These are phyloP conservation scores for Byssochlamys sp. DNA, from an alignment of 2,329 filamentous ascomycete species.

Conservation along the genomic window DNA sequence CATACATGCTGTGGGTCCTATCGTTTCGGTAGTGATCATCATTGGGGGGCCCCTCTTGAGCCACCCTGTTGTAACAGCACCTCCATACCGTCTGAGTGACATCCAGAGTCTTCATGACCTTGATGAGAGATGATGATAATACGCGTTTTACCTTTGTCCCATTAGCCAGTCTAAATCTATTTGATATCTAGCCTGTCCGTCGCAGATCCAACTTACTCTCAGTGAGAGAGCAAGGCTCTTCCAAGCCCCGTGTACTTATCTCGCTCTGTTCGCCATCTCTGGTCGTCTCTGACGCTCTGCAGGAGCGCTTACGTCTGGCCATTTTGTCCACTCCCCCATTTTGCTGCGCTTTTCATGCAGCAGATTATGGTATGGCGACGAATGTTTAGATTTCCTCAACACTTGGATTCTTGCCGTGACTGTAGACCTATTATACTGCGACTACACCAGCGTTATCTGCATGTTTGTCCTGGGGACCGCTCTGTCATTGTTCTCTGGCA, in stretches of 20 bases:
- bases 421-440: background rate
- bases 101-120: conserved; percentile 28
- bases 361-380: background rate
- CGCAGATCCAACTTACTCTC: background rate
- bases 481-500: background rate
- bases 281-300: background rate
- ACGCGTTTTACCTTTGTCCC: conserved; percentile 21
- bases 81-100: conserved; percentile 22
- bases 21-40: background rate
- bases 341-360: background rate
- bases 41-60: background rate
- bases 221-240: background rate
- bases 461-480: background rate
- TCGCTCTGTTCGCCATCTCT: background rate
- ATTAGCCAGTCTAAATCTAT: conserved; percentile 26
- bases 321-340: background rate
- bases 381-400: background rate
- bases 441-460: background rate
- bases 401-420: background rate
- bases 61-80: conserved; percentile 15
- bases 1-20: background rate
- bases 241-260: background rate
- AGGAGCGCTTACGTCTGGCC: background rate
- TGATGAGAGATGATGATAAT: conserved; percentile 39
- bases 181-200: conserved; percentile 5